A percentile compares a stretch with the other conserved stretches of the same genome.
phyloP scores from a whole-genome alignment of 495 filamentous ascomycete species.

The Massariosphaeria phaeospora region DNA sequence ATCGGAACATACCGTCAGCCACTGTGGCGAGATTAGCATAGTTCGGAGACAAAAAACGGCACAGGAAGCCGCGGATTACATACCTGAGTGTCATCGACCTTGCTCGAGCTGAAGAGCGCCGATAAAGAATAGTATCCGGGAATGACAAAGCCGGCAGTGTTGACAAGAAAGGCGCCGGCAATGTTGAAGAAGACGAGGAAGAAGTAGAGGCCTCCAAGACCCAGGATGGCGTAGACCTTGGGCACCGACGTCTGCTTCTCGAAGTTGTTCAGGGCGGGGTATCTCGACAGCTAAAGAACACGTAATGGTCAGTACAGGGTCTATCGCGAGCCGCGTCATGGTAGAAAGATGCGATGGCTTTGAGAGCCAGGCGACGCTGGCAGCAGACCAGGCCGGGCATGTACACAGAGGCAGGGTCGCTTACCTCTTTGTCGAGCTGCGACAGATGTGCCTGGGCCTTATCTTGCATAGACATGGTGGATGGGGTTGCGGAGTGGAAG shows the following conservation, averaged over 20 bases:
- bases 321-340: not conserved
- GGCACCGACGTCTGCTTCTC: conserved; percentile 93
- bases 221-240: conserved; percentile 93
- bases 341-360: not conserved
- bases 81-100: conserved; percentile 87
- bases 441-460: conserved; percentile 81
- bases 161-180: conserved; percentile 92
- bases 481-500: not conserved
- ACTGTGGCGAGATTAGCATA: conserved; percentile 43
- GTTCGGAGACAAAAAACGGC: too few relatives aligned
- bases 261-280: conserved; percentile 88
- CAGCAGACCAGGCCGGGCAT: not conserved
- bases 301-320: conserved; percentile 4
- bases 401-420: conserved; percentile 32
- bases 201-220: conserved; percentile 82
- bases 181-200: conserved; percentile 99
- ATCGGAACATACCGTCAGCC: conserved; percentile 58
- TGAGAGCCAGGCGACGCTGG: not conserved
- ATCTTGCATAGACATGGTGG: conserved; percentile 77
- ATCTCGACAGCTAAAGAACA: conserved; percentile 78
- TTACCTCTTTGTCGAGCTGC: conserved; percentile 96
- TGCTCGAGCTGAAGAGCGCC: conserved; percentile 77
- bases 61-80: too few relatives aligned
- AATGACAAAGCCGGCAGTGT: conserved; percentile 88
- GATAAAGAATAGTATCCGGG: conserved; percentile 94